These are phyloP conservation scores for Crepidotus variabilis DNA, from an alignment of 768 basidiomycete species.

Conservation along the genomic window DNA sequence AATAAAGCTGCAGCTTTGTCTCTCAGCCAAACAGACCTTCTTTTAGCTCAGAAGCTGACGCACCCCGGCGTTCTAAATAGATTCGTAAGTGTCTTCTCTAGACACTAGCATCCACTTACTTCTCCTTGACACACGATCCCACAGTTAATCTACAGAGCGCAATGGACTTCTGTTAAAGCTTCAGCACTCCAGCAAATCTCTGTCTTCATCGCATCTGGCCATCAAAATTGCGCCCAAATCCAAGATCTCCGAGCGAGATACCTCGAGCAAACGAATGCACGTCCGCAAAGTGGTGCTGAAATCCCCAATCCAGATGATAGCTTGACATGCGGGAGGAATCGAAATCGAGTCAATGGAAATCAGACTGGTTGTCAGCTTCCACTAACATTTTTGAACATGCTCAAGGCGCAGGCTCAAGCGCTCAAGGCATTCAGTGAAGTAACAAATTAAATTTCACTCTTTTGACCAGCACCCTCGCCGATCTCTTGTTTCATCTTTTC, in stretches of 20 bases:
- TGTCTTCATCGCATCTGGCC: not conserved
- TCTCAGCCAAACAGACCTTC: not conserved
- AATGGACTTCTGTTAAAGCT: not conserved
- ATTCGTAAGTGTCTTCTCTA: constrained; percentile 1
- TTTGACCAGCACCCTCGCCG: too few relatives aligned
- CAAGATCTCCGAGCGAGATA: not conserved
- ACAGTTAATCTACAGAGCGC: not conserved
- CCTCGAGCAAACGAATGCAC: not conserved
- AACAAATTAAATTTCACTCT: too few relatives aligned
- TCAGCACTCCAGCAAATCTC: not conserved
- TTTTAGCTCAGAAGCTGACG: not conserved
- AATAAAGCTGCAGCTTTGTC: constrained; percentile 1
- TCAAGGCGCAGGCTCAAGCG: too few relatives aligned
- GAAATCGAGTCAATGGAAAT: too few relatives aligned
- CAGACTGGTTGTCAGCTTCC: too few relatives aligned
- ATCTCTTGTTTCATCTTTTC: too few relatives aligned
- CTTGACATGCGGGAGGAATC: not conserved
- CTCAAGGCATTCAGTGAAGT: too few relatives aligned
- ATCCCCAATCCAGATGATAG: not conserved
- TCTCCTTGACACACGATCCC: not conserved
- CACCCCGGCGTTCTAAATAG: not conserved
- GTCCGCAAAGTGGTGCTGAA: not conserved
- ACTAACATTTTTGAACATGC: too few relatives aligned
- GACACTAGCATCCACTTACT: not conserved
- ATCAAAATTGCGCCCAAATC: not conserved